Conservation (phyloP, 192 early-diverging fungal genomes). For the Coemansia sp. region DNA sequence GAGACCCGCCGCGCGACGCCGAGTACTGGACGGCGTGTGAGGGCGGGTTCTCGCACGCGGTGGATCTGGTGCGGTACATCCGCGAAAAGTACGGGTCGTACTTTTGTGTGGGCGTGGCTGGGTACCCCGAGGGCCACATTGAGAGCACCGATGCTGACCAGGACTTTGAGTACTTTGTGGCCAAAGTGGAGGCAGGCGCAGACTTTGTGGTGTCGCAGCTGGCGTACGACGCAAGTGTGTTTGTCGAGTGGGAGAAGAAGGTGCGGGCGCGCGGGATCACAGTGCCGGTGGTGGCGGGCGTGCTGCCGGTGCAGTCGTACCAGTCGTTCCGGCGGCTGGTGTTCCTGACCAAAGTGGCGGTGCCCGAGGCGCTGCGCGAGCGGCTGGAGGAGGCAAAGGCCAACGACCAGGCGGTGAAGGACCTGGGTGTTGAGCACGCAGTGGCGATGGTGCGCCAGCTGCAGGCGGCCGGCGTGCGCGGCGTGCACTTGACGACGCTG, state of each 20-base stretch:
- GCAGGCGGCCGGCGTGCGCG: conserved; percentile 56
- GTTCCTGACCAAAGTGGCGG: conserved; percentile 76
- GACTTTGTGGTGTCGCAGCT: conserved; percentile 96
- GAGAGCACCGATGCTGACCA: conserved; percentile 56
- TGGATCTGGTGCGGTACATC: conserved; percentile 89
- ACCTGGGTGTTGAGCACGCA: conserved; percentile 82
- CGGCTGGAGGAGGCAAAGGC: conserved; percentile 89
- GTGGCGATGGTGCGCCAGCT: conserved; percentile 71
- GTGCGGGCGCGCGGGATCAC: conserved; percentile 73
- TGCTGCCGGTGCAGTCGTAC: conserved; percentile 95
- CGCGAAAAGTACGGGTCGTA: conserved; percentile 81
- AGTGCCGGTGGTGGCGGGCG: conserved; percentile 83
- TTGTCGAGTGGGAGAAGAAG: conserved; percentile 74
- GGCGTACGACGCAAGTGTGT: conserved; percentile 82
- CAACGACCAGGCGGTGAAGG: conserved; percentile 95
- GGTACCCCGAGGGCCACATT: conserved; percentile 76
- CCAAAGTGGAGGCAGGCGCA: conserved; percentile 88
- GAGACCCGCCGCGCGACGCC: conserved; percentile 85
- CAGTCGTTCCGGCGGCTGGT: conserved; percentile 87
- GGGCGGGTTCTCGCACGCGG: conserved; percentile 75
- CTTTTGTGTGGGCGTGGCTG: conserved; percentile 97
- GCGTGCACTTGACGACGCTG: conserved; percentile 93
- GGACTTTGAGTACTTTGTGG: conserved; percentile 78
- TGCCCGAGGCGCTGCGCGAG: conserved; percentile 71
- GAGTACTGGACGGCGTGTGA: conserved; percentile 72